These are phyloP conservation scores for Cocos nucifera DNA, from an alignment of 176 grass and related monocot species.

Conservation along the genomic window DNA sequence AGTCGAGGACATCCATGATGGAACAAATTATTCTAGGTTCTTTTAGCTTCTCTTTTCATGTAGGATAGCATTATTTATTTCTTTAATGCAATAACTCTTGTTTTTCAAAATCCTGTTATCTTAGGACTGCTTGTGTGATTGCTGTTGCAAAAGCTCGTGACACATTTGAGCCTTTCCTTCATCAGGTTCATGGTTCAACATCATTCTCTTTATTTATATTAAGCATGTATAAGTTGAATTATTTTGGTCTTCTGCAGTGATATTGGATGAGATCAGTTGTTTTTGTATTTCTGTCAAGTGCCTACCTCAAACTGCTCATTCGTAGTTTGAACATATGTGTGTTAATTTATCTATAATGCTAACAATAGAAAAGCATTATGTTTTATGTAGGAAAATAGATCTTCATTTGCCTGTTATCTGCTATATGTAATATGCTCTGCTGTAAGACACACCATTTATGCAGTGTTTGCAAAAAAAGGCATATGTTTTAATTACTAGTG, in stretches of 20 bases:
- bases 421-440: no score
- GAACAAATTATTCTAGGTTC: conserved; percentile 91
- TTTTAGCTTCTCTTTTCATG: conserved; percentile 6
- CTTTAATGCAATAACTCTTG: conserved; percentile 4
- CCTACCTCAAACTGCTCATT: no score
- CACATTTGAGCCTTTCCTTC: conserved; percentile 87
- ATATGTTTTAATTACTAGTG: no score
- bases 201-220: neutral
- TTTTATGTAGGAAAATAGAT: no score
- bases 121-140: conserved; percentile 95
- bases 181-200: conserved; percentile 57
- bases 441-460: no score
- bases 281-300: neutral
- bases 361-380: no score
- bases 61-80: neutral
- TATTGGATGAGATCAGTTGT: neutral
- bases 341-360: no score
- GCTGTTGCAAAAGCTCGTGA: conserved; percentile 83
- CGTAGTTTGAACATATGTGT: no score
- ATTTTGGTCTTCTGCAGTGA: no score
- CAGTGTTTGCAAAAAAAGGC: no score
- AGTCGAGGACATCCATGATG: conserved; percentile 99
- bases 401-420: no score
- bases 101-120: conserved; percentile 27
- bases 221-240: neutral